Conservation (phyloP, 768 basidiomycete genomes). For the Rhodotorula sphaerocarpa region DNA sequence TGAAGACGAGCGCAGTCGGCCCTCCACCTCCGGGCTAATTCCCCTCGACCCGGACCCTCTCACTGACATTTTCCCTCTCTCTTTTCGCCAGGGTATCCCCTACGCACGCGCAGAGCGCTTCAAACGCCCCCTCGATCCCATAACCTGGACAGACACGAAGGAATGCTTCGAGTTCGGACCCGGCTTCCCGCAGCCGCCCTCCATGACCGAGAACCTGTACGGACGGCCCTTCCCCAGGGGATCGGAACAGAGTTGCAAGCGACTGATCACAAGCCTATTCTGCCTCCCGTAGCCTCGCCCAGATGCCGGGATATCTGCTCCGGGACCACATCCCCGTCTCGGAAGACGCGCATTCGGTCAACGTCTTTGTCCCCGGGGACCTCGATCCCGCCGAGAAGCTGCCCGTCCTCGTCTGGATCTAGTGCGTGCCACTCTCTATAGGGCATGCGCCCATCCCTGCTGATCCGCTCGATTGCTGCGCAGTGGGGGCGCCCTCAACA, state of each 20-base stretch:
- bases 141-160: not conserved
- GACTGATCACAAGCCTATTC: too few relatives aligned
- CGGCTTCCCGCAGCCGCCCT: slow-evolving; percentile 19
- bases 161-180: slow-evolving; percentile 29
- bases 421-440: slow-evolving; percentile 42
- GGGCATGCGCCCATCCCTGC: too few relatives aligned
- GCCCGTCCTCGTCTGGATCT: slow-evolving; percentile 49
- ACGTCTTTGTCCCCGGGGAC: slow-evolving; percentile 48
- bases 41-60: too few relatives aligned
- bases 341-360: slow-evolving; percentile 52
- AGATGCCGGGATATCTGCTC: slow-evolving; percentile 17
- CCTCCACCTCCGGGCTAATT: too few relatives aligned
- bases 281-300: not conserved
- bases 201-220: slow-evolving; percentile 16
- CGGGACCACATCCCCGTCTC: slow-evolving; percentile 11
- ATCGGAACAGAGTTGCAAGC: accelerated
- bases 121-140: slow-evolving; percentile 1
- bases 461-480: too few relatives aligned
- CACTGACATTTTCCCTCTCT: not conserved
- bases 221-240: not conserved
- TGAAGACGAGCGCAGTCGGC: too few relatives aligned
- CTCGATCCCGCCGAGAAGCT: slow-evolving; percentile 38
- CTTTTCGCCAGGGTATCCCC: slow-evolving; percentile 17
- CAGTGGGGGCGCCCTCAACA: slow-evolving; percentile 31
- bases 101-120: slow-evolving; percentile 23